Evolutionary conservation across 192 early-diverging fungal genomes (phyloP), one percentile per base, ranked within the genome.

Genomic region (Oehlia diaphana): DNA sequence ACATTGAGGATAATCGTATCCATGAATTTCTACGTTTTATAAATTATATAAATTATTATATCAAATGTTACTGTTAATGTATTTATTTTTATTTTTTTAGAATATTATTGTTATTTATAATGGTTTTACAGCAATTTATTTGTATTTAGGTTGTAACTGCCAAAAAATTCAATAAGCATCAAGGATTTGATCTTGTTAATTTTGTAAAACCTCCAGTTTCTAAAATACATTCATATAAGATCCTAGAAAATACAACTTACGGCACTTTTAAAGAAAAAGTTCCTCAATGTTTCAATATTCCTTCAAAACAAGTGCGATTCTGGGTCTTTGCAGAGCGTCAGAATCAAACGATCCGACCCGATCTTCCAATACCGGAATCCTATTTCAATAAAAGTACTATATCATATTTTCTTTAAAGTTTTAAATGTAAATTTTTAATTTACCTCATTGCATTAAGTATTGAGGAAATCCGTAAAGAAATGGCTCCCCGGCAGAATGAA

Each of bases 321-420:
- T 99, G 98, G 98, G 86, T 87, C 0, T 86, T 98, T 80, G 92
- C 94, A 19, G 92, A 92, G 23, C 91, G 98, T 8, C 92, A 96
- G 82, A 99, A 99, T 87, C 92, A 92, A 82, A 98, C 98, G 3
- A 80, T 95, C n/a, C 90, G 98, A 53, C 93, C 93, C 10, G 96
- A 98, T 79, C 31, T 82, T 26, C 91, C 93, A 21, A 88, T 93
- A 69, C 81, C 86, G 16, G 85, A 87, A 53, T 53, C 81, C 6
- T 87, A 91, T 64, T 74, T 83, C 42, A 79, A 78, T 12, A 70
- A 67, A 2, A 77, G 90, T 93, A 86, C 72, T 39, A 87, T 80
- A 62, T 61, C 89, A 8, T 74, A 82, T 23, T 49, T 44, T 66
- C 49, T 21, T 72, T 67, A 35, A 14, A 64, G 16, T 16, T 79